Percentiles rank a stretch among this genome's conserved stretches.
Conservation (phyloP, 257 asterid species). For the Nicotiana tabacum region DNA sequence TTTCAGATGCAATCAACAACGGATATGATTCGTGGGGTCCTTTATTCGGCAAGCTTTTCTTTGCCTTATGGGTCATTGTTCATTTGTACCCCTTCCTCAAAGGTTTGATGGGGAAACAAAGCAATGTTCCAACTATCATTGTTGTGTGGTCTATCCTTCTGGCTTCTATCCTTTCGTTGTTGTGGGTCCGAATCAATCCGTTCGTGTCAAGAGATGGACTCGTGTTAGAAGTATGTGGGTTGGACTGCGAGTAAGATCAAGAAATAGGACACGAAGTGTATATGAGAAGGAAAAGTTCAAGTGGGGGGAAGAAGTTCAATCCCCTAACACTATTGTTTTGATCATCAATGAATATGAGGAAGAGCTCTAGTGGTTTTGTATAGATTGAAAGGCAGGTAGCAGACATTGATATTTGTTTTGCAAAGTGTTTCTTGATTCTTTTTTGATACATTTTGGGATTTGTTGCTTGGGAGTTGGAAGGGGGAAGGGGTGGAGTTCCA, state of each 20-base stretch:
- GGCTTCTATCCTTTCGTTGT: constrained; percentile 57
- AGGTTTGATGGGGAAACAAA: constrained; percentile 59
- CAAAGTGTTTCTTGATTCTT: constrained; percentile 15
- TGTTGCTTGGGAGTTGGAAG: neutral
- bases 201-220: constrained; percentile 44
- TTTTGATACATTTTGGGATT: constrained; percentile 11
- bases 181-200: constrained; percentile 69
- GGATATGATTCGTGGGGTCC: constrained; percentile 68
- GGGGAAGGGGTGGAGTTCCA: neutral
- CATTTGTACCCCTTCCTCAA: constrained; percentile 68
- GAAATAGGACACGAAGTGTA: neutral
- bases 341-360: neutral
- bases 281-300: neutral
- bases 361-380: constrained; percentile 7
- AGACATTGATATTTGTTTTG: constrained; percentile 12
- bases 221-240: constrained; percentile 52
- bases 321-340: constrained; percentile 2
- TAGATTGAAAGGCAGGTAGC: constrained; percentile 11
- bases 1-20: constrained; percentile 53
- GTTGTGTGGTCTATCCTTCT: constrained; percentile 61
- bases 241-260: constrained; percentile 38
- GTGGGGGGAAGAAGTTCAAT: neutral
- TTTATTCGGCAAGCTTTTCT: constrained; percentile 50
- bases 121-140: constrained; percentile 51
- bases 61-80: constrained; percentile 58